Base-by-base conservation (phyloP, 495 filamentous ascomycete species). In the Penicillium dipodomyicola region DNA sequence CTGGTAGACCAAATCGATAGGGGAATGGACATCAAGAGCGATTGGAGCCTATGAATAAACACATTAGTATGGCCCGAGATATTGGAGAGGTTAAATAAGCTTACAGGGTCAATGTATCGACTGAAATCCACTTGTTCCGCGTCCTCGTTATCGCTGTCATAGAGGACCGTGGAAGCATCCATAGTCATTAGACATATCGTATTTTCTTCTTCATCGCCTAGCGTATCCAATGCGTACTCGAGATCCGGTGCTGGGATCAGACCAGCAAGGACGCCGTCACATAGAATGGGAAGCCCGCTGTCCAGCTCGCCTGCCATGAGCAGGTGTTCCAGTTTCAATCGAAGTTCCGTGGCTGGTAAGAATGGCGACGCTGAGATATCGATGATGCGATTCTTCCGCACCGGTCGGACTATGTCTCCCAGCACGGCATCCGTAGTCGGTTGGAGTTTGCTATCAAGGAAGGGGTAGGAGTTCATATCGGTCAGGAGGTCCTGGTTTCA, bases 391-490 rank as follows among this genome's bases (percentile, higher is more conserved):
- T 90, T 84, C 42, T 79, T 77, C 12, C 89, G 87, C 5, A 87
- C 73, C 9, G 85, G 84, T 3, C 88, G 85, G 5, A 91, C 89
- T 43, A 98, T 95, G 52, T 96, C 93, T 15, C 85, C 87, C 4
- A 98, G 80, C 40, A 90, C 85, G 5, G 86, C 83, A 8, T 92
- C 95, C 71, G 96, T 94, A 25, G 93, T 76, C 5, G 92, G 90
- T 47, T 93, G 91, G 49, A 91, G 82, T 65, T 97, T 98, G 73
- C 91, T 96, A 73, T 96, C 91, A 27, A 98, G 82, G 73, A 92
- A 95, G 1, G 94, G 94, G 61, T 97, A 98, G 10, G 91, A 88
- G 70, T 98, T 97, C 86, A 98, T 91, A 61, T 96, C 91, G 0
- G 92, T 97, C 27, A 98, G 79, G 15, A 98, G 80, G 68, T 97